Conservation (phyloP, 2,329 filamentous ascomycete species). For the Xylaria sp. region DNA sequence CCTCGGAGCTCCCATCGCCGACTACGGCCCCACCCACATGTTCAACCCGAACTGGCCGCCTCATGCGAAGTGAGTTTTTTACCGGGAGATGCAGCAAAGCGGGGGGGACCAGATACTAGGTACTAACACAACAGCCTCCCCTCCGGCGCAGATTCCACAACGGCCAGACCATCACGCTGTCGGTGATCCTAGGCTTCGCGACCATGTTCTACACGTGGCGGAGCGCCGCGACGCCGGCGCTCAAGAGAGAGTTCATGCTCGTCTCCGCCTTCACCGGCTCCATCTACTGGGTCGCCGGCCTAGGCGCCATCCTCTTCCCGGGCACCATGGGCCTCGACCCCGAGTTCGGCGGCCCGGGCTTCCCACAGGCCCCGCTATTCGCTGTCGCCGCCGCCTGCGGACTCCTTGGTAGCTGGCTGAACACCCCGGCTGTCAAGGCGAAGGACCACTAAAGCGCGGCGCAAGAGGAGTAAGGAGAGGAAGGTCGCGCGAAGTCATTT, state of each 20-base stretch:
- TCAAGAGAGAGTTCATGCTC: slow-evolving; percentile 41
- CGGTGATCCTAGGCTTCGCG: slow-evolving; percentile 45
- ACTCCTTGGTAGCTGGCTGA: slow-evolving; percentile 31
- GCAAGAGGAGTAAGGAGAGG: background rate
- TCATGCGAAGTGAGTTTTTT: slow-evolving; percentile 49
- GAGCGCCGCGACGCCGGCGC: slow-evolving; percentile 27
- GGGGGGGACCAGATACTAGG: too few species aligned
- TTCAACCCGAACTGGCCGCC: slow-evolving; percentile 53
- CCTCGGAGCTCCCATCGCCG: slow-evolving; percentile 46
- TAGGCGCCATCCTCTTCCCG: slow-evolving; percentile 46
- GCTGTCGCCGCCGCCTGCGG: slow-evolving; percentile 33
- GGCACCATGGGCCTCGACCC: slow-evolving; percentile 49
- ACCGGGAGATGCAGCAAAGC: too few species aligned
- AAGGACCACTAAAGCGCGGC: slow-evolving; percentile 1
- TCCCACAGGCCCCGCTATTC: slow-evolving; percentile 47
- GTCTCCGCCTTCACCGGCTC: slow-evolving; percentile 46
- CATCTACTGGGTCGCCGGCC: slow-evolving; percentile 50
- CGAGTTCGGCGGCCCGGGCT: slow-evolving; percentile 51
- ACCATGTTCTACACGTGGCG: slow-evolving; percentile 51
- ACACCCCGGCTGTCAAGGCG: slow-evolving; percentile 1
- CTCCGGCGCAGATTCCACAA: slow-evolving; percentile 47
- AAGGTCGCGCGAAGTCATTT: background rate
- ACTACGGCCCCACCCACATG: slow-evolving; percentile 49
- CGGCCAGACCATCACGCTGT: slow-evolving; percentile 50
- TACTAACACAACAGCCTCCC: background rate